phyloP scores from a whole-genome alignment of 495 filamentous ascomycete genomes.

The Annulohypoxylon stygium region DNA sequence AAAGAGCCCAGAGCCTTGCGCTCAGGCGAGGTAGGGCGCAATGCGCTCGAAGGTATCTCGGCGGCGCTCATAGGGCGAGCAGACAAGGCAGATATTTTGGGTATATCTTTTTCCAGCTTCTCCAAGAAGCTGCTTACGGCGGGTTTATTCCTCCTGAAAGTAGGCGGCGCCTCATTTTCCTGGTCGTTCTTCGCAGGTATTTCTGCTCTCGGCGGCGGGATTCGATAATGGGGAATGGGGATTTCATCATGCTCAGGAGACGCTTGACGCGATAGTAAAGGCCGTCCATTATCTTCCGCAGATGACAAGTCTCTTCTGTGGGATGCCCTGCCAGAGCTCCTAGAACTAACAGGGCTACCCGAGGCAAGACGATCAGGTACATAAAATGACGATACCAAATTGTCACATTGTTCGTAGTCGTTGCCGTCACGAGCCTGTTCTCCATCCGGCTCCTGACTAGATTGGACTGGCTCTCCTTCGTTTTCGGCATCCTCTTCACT shows the following conservation, averaged over 20 bases:
- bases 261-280: conserved; percentile 30
- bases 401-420: conserved; percentile 43
- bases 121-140: conserved; percentile 65
- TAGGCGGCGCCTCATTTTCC: conserved; percentile 84
- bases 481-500: conserved; percentile 76
- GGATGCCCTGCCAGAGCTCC: conserved; percentile 51
- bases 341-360: conserved; percentile 61
- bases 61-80: conserved; percentile 55
- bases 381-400: conserved; percentile 56
- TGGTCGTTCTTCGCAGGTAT: conserved; percentile 76
- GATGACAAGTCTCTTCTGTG: conserved; percentile 51
- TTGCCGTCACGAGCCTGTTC: conserved; percentile 47
- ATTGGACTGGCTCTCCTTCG: conserved; percentile 51
- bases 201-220: conserved; percentile 69
- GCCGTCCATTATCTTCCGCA: conserved; percentile 27
- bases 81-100: conserved; percentile 66
- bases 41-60: conserved; percentile 46
- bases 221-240: conserved; percentile 69
- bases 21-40: conserved; percentile 64
- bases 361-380: conserved; percentile 57
- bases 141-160: conserved; percentile 77
- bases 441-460: conserved; percentile 54
- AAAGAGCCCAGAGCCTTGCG: conserved; percentile 77
- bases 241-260: conserved; percentile 52
- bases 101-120: conserved; percentile 71